These are phyloP conservation scores for Priceomyces melissophilus DNA, from an alignment of 805 yeast genomes.

Conservation along the genomic window DNA sequence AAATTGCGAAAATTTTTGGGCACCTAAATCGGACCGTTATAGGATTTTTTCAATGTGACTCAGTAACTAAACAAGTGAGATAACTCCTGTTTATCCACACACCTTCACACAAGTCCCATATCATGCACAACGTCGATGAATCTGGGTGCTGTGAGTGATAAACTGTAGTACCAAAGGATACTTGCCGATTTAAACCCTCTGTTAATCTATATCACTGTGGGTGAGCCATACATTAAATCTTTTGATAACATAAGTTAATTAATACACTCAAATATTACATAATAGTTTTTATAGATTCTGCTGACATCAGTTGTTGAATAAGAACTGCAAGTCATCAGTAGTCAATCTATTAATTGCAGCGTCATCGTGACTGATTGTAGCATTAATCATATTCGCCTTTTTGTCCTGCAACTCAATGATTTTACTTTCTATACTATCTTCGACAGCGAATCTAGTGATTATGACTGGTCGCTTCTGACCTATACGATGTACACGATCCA, in stretches of 20 bases:
- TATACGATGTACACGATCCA: conserved; percentile 96
- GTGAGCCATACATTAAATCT: neutral
- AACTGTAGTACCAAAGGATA: no score
- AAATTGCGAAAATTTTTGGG: conserved; percentile 1
- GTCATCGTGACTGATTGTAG: conserved; percentile 91
- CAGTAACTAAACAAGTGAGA: neutral
- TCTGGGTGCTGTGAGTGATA: no score
- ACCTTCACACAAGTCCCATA: no score
- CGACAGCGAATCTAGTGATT: conserved; percentile 89
- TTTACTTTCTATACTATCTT: conserved; percentile 94
- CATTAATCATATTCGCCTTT: conserved; percentile 97
- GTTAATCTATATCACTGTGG: neutral
- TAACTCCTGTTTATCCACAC: no score
- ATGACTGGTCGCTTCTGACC: conserved; percentile 94
- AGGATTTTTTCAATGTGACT: conserved; percentile 1
- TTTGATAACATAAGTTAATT: neutral
- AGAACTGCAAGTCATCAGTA: conserved; percentile 91
- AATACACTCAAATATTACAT: neutral
- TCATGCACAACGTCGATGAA: no score
- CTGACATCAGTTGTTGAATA: conserved; percentile 66
- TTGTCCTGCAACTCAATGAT: conserved; percentile 95
- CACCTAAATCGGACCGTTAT: conserved; percentile 2
- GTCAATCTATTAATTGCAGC: conserved; percentile 85
- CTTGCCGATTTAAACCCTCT: neutral
- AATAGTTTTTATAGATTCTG: no score